Conservation (phyloP, 2,329 filamentous ascomycete species). For the Orbilia blumenaviensis region DNA sequence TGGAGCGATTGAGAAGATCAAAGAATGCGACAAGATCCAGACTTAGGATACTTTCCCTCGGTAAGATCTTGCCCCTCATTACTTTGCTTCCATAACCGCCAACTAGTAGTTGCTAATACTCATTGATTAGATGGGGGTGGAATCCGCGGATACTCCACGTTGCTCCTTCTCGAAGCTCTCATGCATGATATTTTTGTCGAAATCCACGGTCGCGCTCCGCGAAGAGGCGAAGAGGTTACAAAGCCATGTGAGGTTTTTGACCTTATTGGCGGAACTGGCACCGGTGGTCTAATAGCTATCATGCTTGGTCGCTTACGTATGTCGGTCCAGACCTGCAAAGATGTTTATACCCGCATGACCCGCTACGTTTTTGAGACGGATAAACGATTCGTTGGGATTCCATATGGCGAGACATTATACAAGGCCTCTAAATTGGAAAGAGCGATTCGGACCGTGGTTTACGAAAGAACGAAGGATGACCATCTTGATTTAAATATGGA, state of each 20-base stretch:
- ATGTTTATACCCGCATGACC: slow-evolving; percentile 94
- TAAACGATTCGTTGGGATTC: slow-evolving; percentile 95
- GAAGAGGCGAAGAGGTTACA: slow-evolving; percentile 81
- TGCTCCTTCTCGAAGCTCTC: slow-evolving; percentile 95
- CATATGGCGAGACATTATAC: slow-evolving; percentile 87
- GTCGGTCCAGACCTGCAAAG: slow-evolving; percentile 95
- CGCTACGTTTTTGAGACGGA: slow-evolving; percentile 95
- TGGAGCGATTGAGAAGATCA: slow-evolving; percentile 34
- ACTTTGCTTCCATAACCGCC: neutral
- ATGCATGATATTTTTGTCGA: slow-evolving; percentile 98
- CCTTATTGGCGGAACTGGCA: slow-evolving; percentile 93
- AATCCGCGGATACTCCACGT: slow-evolving; percentile 96
- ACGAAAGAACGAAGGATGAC: slow-evolving; percentile 65
- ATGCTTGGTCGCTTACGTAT: slow-evolving; percentile 92
- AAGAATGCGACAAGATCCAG: slow-evolving; percentile 38
- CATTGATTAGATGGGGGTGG: slow-evolving; percentile 79
- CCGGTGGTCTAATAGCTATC: slow-evolving; percentile 93
- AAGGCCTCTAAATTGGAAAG: slow-evolving; percentile 96
- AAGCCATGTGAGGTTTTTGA: slow-evolving; percentile 99
- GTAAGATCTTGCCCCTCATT: slow-evolving; percentile 1
- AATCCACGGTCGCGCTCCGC: slow-evolving; percentile 80
- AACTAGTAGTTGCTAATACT: neutral
- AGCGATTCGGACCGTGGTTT: slow-evolving; percentile 86
- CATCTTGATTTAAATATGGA: slow-evolving; percentile 42
- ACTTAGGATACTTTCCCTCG: slow-evolving; percentile 40